Conservation (phyloP, 2,329 filamentous ascomycete genomes). For the Endoconidiophora polonica region DNA sequence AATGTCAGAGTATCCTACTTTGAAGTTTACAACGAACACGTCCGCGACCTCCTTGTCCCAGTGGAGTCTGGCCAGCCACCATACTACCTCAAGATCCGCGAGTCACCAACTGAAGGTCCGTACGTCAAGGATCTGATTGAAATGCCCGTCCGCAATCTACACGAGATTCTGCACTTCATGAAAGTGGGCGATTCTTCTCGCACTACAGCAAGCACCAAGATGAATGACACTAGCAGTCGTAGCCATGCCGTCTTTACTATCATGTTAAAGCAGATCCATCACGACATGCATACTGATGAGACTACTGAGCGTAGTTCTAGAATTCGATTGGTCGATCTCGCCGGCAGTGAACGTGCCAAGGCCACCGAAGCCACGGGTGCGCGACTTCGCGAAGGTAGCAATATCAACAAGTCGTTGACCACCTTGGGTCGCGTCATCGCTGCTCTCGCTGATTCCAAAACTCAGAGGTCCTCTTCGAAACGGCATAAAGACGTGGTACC, state of each 20-base stretch:
- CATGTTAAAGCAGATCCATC: constrained; percentile 93
- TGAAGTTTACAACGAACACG: constrained; percentile 98
- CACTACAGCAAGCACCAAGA: constrained; percentile 87
- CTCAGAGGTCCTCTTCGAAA: constrained; percentile 31
- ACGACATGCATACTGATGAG: constrained; percentile 93
- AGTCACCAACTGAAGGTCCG: constrained; percentile 84
- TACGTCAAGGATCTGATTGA: constrained; percentile 96
- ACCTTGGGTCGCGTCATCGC: constrained; percentile 92
- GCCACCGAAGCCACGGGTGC: constrained; percentile 87
- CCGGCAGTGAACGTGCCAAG: constrained; percentile 87
- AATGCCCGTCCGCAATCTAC: constrained; percentile 71
- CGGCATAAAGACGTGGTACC: constrained; percentile 50
- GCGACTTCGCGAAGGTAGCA: constrained; percentile 81
- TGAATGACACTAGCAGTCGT: constrained; percentile 96
- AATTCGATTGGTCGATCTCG: constrained; percentile 87
- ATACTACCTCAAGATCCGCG: constrained; percentile 91
- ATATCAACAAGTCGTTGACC: constrained; percentile 97
- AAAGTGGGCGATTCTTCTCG: constrained; percentile 73
- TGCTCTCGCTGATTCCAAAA: constrained; percentile 54
- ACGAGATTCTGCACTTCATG: constrained; percentile 83
- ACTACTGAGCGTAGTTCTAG: constrained; percentile 88
- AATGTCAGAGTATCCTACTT: constrained; percentile 97
- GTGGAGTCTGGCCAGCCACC: constrained; percentile 52
- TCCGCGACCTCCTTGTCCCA: constrained; percentile 78
- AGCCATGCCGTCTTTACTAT: constrained; percentile 97